phyloP scores from a whole-genome alignment of 2,329 filamentous ascomycete genomes.

The Thielaviopsis populi region DNA sequence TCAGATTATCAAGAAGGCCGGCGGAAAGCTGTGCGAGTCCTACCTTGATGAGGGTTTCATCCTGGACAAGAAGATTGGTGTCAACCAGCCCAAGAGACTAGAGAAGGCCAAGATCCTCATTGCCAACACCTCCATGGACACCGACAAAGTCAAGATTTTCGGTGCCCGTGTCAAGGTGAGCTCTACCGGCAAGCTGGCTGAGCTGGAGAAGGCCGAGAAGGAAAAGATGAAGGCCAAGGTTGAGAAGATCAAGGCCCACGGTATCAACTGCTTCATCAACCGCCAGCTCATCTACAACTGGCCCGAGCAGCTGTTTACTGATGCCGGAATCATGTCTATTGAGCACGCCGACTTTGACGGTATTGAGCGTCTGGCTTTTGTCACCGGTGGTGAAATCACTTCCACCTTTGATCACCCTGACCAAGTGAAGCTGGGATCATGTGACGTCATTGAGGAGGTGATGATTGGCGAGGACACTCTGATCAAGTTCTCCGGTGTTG shows the following conservation, averaged over 20 bases:
- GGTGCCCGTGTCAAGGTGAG: conserved; percentile 93
- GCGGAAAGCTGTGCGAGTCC: conserved; percentile 91
- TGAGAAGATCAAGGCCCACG: conserved; percentile 94
- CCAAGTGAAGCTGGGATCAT: conserved; percentile 87
- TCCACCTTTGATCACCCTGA: conserved; percentile 98
- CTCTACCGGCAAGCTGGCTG: conserved; percentile 91
- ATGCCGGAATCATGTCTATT: conserved; percentile 95
- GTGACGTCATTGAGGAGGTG: conserved; percentile 91
- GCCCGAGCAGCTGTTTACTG: conserved; percentile 96
- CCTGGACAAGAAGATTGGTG: conserved; percentile 95
- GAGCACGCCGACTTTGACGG: conserved; percentile 99
- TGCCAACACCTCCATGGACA: conserved; percentile 98
- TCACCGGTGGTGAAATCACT: conserved; percentile 93
- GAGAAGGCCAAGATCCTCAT: conserved; percentile 98
- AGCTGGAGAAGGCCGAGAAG: conserved; percentile 92
- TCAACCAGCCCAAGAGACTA: conserved; percentile 93
- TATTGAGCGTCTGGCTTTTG: conserved; percentile 83
- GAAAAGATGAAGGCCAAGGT: conserved; percentile 99
- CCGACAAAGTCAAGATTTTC: conserved; percentile 99
- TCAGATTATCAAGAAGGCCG: conserved; percentile 98
- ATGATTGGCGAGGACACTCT: conserved; percentile 97
- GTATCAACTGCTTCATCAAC: conserved; percentile 99
- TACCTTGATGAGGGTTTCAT: conserved; percentile 98
- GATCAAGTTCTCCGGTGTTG: conserved; percentile 94
- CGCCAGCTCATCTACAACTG: conserved; percentile 99